Base-by-base conservation (phyloP, 306 rosid genomes). In the Quercus bicolor region DNA sequence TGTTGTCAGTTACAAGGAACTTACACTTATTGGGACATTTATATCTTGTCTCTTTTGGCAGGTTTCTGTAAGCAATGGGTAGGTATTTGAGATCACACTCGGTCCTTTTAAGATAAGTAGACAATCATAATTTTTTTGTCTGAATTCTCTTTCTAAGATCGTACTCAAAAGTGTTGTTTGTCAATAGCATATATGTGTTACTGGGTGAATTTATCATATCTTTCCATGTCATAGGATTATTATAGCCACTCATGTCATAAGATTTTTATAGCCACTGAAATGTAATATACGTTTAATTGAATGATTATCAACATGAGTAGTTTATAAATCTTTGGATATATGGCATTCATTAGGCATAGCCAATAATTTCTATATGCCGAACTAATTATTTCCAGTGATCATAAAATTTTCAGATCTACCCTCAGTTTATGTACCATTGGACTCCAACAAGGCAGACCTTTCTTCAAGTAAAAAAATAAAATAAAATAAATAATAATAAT, bases 11-110 rank as follows among this genome's bases (percentile, higher is more conserved):
- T 77, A 54, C 77, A 64, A n/a, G 56, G 52, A 26, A 31, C 40
- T 51, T 16, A 68, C 54, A 40, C 24, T 20, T 51, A 26, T 56
- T 84, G 76, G 62, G 60, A 61, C 57, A 70, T 78, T 86, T 80
- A 81, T 70, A 70, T 77, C 54, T 79, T 70, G 34, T 81, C 48
- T 3, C 31, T 70, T 64, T 80, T 90, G 81, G 78, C 89, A 94
- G 98, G 97, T 94, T 78, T 89, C 97, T 77, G 97, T 89, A 0
- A 95, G 95, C 66, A 94, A 92, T 6, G 95, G 98, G 97, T 94
- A 87, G 53, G 90, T 78, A 51, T 51, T 60, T 23, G 78, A 71
- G 45, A 76, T 78, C 78, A 48, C 20, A 69, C 59, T 62, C 34
- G 21, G 74, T 66, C 72, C 61, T 24, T 75, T 51, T 65, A 72